Evolutionary conservation across 2,329 filamentous ascomycete genomes (phyloP), one percentile per base, ranked within the genome.

Genomic region (Aspergillus novoparasiticus): DNA sequence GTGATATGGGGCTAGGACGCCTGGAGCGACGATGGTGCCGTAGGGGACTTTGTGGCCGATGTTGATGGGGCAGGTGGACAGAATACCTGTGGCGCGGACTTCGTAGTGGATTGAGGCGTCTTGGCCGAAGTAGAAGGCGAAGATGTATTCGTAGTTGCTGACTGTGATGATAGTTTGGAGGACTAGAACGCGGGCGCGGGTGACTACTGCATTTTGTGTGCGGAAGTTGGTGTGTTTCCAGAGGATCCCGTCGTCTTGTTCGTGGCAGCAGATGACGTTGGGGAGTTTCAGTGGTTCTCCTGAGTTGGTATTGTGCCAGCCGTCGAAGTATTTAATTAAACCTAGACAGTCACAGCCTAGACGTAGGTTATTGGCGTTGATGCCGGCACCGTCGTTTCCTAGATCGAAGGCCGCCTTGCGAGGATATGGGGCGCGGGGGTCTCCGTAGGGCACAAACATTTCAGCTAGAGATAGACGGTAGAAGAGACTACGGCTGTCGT

Each of bases 371-470:
- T 83, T 83, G 1, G 80, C 77, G 58, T 75, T 79, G 34, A 78
- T 69, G 0, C 81, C 80, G 0, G 78, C 79, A 8, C 80, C 80
- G 58, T 78, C 75, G 50, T 80, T 78, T 1, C 81, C 80, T 1
- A 82, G 70, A 60, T 83, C 81, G 57, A 82, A 83, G 4, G 80
- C 80, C 19, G 67, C 75, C 62, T 82, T 82, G 2, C 80, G 72
- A 6, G 73, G 75, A 63, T 78, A 81, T 2, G 80, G 80, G 32
- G 71, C 67, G 2, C 80, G 75, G 9, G 74, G 74, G 58, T 82
- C 80, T 0, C 75, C 80, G 53, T 82, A 82, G 0, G 79, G 80
- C 1, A 82, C 80, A 56, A 80, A 79, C 79, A 82, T 81, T 68
- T 82, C 80, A 6, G 76, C 72, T 11, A 81, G 66, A 2, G 77